Percentiles rank a stretch among this genome's conserved stretches.
Conservation (phyloP, 2,329 filamentous ascomycete genomes). For the Ramularia endophylla region DNA sequence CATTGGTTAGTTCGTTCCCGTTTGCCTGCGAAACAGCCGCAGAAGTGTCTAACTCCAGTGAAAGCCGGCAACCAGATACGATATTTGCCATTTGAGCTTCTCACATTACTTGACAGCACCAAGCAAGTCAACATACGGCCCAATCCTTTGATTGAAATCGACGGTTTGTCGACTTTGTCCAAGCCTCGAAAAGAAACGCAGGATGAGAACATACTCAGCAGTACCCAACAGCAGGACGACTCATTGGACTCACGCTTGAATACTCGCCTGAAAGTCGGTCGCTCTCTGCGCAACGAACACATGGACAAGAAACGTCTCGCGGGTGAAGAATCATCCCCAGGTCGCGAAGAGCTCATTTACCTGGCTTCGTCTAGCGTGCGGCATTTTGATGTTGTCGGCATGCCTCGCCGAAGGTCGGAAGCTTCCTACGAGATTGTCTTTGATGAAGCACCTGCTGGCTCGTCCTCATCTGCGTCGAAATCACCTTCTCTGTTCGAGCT, state of each 20-base stretch:
- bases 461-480: background rate
- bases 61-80: conserved; percentile 53
- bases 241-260: conserved; percentile 16
- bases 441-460: conserved; percentile 2
- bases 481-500: conserved; percentile 34
- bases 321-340: conserved; percentile 8
- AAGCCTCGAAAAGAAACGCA: conserved; percentile 1
- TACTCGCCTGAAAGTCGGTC: conserved; percentile 18
- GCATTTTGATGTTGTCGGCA: conserved; percentile 30
- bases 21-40: too few relatives aligned
- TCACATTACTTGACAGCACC: conserved; percentile 50
- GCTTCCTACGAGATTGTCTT: conserved; percentile 5
- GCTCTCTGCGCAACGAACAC: conserved; percentile 15
- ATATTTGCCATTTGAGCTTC: conserved; percentile 57
- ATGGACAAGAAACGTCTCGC: conserved; percentile 8
- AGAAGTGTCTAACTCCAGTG: too few relatives aligned
- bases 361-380: conserved; percentile 22
- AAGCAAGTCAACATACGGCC: conserved; percentile 52
- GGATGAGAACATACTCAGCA: conserved; percentile 1
- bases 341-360: conserved; percentile 26
- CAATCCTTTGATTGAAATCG: conserved; percentile 50
- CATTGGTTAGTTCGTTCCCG: conserved; percentile 33
- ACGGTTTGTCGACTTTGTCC: conserved; percentile 12
- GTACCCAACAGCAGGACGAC: conserved; percentile 3
- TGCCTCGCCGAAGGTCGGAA: conserved; percentile 6